Evolutionary conservation across 495 filamentous ascomycete species (phyloP).

Genomic region (Penicillium riverlandense): DNA sequence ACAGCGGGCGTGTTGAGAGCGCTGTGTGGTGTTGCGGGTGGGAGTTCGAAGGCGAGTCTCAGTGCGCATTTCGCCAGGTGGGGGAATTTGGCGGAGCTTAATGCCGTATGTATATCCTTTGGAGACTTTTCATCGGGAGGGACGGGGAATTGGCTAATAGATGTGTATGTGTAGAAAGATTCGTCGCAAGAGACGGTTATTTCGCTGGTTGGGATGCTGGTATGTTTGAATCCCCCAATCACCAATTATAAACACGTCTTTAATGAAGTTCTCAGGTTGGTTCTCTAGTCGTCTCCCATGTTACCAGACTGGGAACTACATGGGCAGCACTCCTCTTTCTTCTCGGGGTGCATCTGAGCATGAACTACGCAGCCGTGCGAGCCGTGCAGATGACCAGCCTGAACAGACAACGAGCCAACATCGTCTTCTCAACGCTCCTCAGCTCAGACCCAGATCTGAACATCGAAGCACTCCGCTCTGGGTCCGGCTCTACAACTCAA

Average conservation of each 20-base stretch:
- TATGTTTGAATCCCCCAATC: conserved; percentile 27
- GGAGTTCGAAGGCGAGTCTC: conserved; percentile 81
- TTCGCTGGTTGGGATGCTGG: conserved; percentile 82
- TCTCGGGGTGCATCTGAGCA: conserved; percentile 64
- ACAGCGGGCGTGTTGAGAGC: conserved; percentile 69
- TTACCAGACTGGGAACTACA: conserved; percentile 63
- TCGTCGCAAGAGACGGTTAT: conserved; percentile 95
- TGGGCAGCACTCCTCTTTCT: conserved; percentile 70
- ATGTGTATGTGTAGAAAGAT: conserved; percentile 54
- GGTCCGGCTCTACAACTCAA: too few species aligned
- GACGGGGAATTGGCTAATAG: too few species aligned
- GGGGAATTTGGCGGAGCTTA: conserved; percentile 90
- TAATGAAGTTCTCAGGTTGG: conserved; percentile 46
- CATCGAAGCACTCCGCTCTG: not conserved
- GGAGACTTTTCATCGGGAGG: not conserved
- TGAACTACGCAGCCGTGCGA: conserved; percentile 81
- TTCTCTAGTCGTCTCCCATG: conserved; percentile 67
- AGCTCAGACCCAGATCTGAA: conserved; percentile 26
- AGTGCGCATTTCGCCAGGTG: conserved; percentile 84
- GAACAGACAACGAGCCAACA: conserved; percentile 79
- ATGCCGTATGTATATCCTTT: conserved; percentile 56
- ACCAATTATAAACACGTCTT: not conserved
- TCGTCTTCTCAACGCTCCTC: conserved; percentile 61
- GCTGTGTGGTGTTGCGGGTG: conserved; percentile 84
- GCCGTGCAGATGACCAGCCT: conserved; percentile 78